phyloP scores from a whole-genome alignment of 805 yeast genomes.

The Cyberlindnera americana region DNA sequence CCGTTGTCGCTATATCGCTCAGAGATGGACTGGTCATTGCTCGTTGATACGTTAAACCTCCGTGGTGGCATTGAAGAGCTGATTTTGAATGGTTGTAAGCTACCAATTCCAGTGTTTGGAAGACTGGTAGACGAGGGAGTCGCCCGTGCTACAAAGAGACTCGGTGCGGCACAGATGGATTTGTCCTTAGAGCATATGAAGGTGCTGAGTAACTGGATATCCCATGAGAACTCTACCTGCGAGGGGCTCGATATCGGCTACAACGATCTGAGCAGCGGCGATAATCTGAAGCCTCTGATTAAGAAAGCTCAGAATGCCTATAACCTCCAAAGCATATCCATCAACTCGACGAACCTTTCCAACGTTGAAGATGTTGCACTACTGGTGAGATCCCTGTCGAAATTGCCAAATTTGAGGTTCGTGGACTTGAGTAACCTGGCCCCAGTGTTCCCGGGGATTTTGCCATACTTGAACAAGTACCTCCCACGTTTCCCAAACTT shows the following conservation, averaged over 20 bases:
- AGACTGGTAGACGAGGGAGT: conserved; percentile 55
- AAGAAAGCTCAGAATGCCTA: conserved; percentile 18
- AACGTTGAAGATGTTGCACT: conserved; percentile 48
- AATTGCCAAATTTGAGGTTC: conserved; percentile 57
- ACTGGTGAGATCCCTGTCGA: conserved; percentile 48
- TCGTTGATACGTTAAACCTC: conserved; percentile 62
- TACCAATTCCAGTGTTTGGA: conserved; percentile 53
- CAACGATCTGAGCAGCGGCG: conserved; percentile 51
- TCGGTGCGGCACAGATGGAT: conserved; percentile 78
- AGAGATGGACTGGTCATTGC: conserved; percentile 78
- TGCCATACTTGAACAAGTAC: conserved; percentile 54
- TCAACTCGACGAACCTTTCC: conserved; percentile 59
- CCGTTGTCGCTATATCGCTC: conserved; percentile 47
- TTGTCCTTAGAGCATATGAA: conserved; percentile 56
- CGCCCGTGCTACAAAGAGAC: conserved; percentile 46
- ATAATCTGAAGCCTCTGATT: conserved; percentile 28
- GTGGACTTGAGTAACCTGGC: conserved; percentile 74
- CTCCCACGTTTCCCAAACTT: conserved; percentile 67
- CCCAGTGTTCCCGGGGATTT: conserved; percentile 58
- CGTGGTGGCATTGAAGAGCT: conserved; percentile 80
- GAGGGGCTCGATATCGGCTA: conserved; percentile 82
- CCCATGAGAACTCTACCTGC: conserved; percentile 36
- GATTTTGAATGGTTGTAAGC: conserved; percentile 73
- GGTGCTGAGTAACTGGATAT: conserved; percentile 57
- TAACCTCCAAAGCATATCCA: conserved; percentile 48